Evolutionary conservation across 1,284 basidiomycete species (phyloP).

Genomic region (Anthracocystis setariae): DNA sequence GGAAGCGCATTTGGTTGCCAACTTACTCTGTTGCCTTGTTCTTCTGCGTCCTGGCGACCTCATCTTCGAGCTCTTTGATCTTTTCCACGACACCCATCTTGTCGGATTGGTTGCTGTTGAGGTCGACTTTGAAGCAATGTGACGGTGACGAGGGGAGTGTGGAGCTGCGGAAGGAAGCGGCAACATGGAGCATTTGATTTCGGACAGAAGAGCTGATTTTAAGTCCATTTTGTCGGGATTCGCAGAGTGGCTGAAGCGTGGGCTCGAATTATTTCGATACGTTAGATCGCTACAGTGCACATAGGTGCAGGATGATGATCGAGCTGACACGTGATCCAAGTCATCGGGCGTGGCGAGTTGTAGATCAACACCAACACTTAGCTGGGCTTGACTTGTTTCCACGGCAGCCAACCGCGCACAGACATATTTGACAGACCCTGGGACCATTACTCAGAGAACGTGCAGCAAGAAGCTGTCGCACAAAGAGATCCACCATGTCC

Average conservation of each 20-base stretch:
- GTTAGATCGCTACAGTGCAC: too few species aligned
- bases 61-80: conserved; percentile 97
- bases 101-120: not conserved
- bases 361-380: too few species aligned
- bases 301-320: too few species aligned
- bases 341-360: too few species aligned
- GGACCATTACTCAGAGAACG: too few species aligned
- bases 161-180: not conserved
- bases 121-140: not conserved
- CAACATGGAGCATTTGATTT: not conserved
- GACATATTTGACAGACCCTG: too few species aligned
- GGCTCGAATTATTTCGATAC: not conserved
- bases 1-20: too few species aligned
- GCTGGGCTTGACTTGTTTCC: too few species aligned
- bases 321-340: not conserved
- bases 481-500: too few species aligned
- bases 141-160: not conserved
- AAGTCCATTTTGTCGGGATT: conserved; percentile 2
- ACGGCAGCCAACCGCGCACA: too few species aligned
- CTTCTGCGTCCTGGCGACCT: conserved; percentile 77
- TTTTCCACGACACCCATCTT: conserved; percentile 69
- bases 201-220: conserved; percentile 6
- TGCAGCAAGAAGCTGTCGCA: too few species aligned
- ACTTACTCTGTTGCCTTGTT: conserved; percentile 69
- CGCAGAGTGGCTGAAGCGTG: conserved; percentile 1